Percentiles rank a stretch among this genome's conserved stretches.
These are phyloP conservation scores for Talaromyces sp. DNA, from an alignment of 2,329 filamentous ascomycete genomes.

Conservation along the genomic window DNA sequence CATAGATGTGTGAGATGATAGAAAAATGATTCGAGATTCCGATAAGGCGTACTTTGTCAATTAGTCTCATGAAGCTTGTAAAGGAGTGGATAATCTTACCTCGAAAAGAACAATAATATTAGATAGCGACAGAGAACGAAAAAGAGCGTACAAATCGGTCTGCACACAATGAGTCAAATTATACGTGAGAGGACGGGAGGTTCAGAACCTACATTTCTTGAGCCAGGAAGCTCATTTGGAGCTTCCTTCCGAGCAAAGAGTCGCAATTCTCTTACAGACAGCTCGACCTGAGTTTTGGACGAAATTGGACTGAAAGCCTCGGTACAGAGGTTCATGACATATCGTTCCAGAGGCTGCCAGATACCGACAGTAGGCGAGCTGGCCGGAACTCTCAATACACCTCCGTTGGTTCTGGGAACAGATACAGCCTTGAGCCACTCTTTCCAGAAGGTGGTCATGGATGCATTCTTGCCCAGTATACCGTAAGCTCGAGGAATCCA, in stretches of 20 bases:
- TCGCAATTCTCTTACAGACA: conserved; percentile 81
- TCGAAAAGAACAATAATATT: conserved; percentile 93
- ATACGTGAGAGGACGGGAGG: too few relatives aligned
- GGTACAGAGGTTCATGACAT: conserved; percentile 93
- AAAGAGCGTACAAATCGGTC: conserved; percentile 88
- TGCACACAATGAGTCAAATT: conserved; percentile 20
- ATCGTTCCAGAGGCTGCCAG: conserved; percentile 95
- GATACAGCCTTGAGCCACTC: conserved; percentile 92
- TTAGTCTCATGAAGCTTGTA: too few relatives aligned
- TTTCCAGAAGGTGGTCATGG: conserved; percentile 91
- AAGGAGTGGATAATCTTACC: too few relatives aligned
- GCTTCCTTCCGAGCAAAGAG: conserved; percentile 93
- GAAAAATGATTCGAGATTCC: conserved; percentile 91
- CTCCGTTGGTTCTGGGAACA: conserved; percentile 93
- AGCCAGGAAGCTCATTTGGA: conserved; percentile 85
- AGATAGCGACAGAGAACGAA: conserved; percentile 81
- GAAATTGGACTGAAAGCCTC: conserved; percentile 89
- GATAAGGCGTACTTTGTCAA: conserved; percentile 66
- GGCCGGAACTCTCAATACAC: conserved; percentile 73
- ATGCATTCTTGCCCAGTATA: conserved; percentile 78
- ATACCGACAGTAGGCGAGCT: conserved; percentile 87
- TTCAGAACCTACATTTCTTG: conserved; percentile 57
- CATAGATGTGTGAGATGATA: conserved; percentile 96
- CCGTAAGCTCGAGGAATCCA: conserved; percentile 95
- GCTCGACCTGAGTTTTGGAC: conserved; percentile 92